phyloP scores from a whole-genome alignment of 768 basidiomycete species.

The Mrakia gelida region DNA sequence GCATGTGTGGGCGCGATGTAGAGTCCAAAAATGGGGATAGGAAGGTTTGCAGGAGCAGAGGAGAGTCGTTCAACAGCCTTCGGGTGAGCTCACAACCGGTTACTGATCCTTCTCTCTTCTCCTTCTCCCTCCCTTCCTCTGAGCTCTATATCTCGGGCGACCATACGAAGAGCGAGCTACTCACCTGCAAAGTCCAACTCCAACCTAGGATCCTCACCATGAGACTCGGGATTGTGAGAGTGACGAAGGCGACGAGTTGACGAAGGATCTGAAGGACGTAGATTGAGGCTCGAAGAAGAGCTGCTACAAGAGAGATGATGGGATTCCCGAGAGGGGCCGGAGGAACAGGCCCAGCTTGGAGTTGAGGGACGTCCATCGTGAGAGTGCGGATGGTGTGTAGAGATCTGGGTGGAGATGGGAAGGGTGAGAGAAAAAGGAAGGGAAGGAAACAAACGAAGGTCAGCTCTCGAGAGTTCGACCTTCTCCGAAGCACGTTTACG shows the following conservation, averaged over 20 bases:
- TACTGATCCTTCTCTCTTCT: not conserved
- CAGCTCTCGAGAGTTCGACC: not conserved
- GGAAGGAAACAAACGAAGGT: not conserved
- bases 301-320: slow-evolving; percentile 26
- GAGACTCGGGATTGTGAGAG: slow-evolving; percentile 73
- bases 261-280: slow-evolving; percentile 40
- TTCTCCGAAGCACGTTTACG: not conserved
- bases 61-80: too few relatives aligned
- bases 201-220: slow-evolving; percentile 29
- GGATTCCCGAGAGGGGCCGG: slow-evolving; percentile 37
- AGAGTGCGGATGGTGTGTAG: not conserved
- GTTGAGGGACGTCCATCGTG: not conserved
- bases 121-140: too few relatives aligned
- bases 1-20: too few relatives aligned
- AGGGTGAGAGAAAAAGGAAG: not conserved
- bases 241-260: slow-evolving; percentile 64
- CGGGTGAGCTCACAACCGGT: not conserved
- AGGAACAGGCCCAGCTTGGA: not conserved
- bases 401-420: not conserved
- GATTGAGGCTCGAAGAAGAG: slow-evolving; percentile 42
- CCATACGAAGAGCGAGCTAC: not conserved
- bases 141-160: too few relatives aligned
- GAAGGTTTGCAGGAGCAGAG: too few relatives aligned
- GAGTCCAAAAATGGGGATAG: too few relatives aligned
- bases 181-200: slow-evolving; percentile 55